Evolutionary conservation across 2,329 filamentous ascomycete species (phyloP).

Genomic region (Fonsecaea nubica): DNA sequence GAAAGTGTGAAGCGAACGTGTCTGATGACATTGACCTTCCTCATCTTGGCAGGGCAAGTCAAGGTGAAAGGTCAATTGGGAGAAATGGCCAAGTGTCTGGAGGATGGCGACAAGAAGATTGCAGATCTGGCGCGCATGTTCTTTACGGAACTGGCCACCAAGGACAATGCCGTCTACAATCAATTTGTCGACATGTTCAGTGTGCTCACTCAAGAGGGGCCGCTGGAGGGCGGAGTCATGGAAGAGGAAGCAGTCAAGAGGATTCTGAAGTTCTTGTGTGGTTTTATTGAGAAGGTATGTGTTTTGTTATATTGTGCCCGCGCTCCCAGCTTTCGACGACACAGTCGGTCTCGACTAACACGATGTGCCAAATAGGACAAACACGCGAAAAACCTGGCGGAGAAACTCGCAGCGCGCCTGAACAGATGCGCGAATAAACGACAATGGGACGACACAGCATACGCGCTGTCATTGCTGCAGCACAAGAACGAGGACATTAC

Average conservation of each 20-base stretch:
- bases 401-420: constrained; percentile 88
- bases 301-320: neutral
- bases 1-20: constrained; percentile 94
- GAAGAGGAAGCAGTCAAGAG: constrained; percentile 84
- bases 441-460: constrained; percentile 97
- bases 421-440: constrained; percentile 86
- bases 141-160: constrained; percentile 95
- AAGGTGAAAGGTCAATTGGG: constrained; percentile 99
- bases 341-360: neutral
- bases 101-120: constrained; percentile 93
- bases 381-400: constrained; percentile 90
- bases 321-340: too few relatives aligned
- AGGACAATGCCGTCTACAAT: constrained; percentile 99
- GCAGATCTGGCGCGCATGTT: constrained; percentile 96
- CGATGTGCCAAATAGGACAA: constrained; percentile 71
- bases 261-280: constrained; percentile 89
- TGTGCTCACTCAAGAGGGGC: constrained; percentile 80
- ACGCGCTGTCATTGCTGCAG: constrained; percentile 83
- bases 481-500: constrained; percentile 64
- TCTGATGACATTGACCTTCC: constrained; percentile 96
- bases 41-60: constrained; percentile 95
- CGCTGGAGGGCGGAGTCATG: constrained; percentile 54
- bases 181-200: constrained; percentile 99
- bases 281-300: constrained; percentile 94
- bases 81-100: constrained; percentile 98